These are phyloP conservation scores for Leishmania turanica DNA, from an alignment of 208 protist species.

Conservation along the genomic window DNA sequence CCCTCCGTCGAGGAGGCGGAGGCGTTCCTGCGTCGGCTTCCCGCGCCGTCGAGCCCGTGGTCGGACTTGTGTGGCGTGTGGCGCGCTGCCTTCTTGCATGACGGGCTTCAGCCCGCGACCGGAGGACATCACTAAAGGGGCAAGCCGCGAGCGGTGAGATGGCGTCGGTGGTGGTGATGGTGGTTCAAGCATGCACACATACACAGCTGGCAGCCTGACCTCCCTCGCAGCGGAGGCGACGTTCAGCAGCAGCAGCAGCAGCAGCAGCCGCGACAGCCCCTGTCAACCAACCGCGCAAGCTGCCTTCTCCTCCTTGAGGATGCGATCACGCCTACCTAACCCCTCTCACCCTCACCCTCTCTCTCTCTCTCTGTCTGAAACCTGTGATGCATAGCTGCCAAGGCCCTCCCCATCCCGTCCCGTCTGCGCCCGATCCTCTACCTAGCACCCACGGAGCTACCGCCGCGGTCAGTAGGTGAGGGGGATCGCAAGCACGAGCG, in stretches of 20 bases:
- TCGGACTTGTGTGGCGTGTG: slow-evolving; percentile 55
- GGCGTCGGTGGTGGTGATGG: not conserved
- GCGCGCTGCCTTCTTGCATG: slow-evolving; percentile 50
- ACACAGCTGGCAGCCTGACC: not conserved
- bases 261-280: not conserved
- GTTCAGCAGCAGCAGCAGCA: not conserved
- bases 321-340: not conserved
- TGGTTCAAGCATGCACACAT: not conserved
- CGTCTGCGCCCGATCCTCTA: not conserved
- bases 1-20: slow-evolving; percentile 68
- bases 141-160: not conserved
- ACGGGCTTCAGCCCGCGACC: slow-evolving; percentile 19
- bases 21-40: slow-evolving; percentile 60
- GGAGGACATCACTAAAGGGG: not conserved
- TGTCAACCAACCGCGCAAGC: not conserved
- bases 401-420: not conserved
- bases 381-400: not conserved
- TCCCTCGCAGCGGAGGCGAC: not conserved
- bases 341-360: not conserved
- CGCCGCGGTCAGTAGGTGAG: too few species aligned
- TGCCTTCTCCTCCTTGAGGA: not conserved
- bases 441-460: too few species aligned
- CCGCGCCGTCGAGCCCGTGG: slow-evolving; percentile 56
- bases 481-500: not conserved
- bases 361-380: too few species aligned